Percentiles rank a stretch among this genome's conserved stretches.
Evolutionary conservation across 257 asterid genomes (phyloP).

Genomic region (Plectranthus barbatus): DNA sequence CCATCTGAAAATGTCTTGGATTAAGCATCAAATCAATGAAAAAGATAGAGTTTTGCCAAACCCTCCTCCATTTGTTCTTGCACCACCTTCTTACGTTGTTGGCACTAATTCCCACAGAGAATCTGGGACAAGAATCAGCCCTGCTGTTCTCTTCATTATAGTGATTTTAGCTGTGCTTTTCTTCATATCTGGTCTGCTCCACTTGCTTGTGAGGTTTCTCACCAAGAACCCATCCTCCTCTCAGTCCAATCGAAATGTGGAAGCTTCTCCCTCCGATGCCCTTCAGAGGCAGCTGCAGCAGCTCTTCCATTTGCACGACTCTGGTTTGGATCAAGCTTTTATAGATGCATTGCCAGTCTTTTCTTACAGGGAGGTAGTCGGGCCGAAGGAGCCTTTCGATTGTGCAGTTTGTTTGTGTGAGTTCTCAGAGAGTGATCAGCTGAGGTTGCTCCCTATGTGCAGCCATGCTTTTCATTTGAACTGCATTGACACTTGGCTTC

Average conservation of each 20-base stretch:
- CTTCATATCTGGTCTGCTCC: conserved; percentile 88
- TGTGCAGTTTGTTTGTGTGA: conserved; percentile 93
- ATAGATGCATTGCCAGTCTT: conserved; percentile 86
- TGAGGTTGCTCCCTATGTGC: conserved; percentile 82
- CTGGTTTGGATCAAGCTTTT: conserved; percentile 85
- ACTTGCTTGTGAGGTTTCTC: conserved; percentile 85
- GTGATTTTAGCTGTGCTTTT: conserved; percentile 77
- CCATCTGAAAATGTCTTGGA: conserved; percentile 47
- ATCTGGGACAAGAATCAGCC: conserved; percentile 64
- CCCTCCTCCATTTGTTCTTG: conserved; percentile 33
- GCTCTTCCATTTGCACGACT: conserved; percentile 79
- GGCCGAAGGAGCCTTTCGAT: conserved; percentile 85
- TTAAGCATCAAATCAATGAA: conserved; percentile 26
- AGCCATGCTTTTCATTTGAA: conserved; percentile 90
- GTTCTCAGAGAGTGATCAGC: conserved; percentile 60
- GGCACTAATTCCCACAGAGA: conserved; percentile 25
- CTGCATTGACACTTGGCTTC: conserved; percentile 92
- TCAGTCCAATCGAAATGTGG: conserved; percentile 47
- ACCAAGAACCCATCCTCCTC: conserved; percentile 66
- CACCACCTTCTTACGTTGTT: conserved; percentile 27
- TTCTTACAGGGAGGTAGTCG: conserved; percentile 72
- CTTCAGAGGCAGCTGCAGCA: conserved; percentile 90
- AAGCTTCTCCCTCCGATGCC: conserved; percentile 54
- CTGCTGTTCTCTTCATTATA: conserved; percentile 76
- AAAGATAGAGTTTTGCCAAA: conserved; percentile 24